Percentiles rank a stretch among this genome's conserved stretches.
These are phyloP conservation scores for thale cress (Arabidopsis thaliana) DNA, from an alignment of 345 rosid species.

Conservation along the genomic window TAIR10.1 NC_003076.8:8976001-8976500, in stretches of 20 bases:
- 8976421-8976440: slow-evolving; percentile 76
- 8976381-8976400: slow-evolving; percentile 74
- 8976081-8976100: slow-evolving; percentile 82
- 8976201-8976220: too few species aligned
- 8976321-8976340: slow-evolving; percentile 68
- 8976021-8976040: slow-evolving; percentile 32
- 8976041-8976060: slow-evolving; percentile 78
- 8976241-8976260: too few species aligned
- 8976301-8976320: slow-evolving; percentile 87
- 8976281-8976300: slow-evolving; percentile 55
- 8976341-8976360: slow-evolving; percentile 84
- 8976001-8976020: slow-evolving; percentile 85
- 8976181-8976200: too few species aligned
- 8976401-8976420: slow-evolving; percentile 76
- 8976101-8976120: slow-evolving; percentile 47
- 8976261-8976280: neutral
- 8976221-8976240: too few species aligned
- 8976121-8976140: slow-evolving; percentile 79
- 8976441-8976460: slow-evolving; percentile 84
- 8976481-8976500: slow-evolving; percentile 43
- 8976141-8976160: slow-evolving; percentile 80
- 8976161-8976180: too few species aligned
- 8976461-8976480: slow-evolving; percentile 75
- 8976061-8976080: slow-evolving; percentile 75
- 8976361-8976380: slow-evolving; percentile 82